A percentile compares a stretch with the other conserved stretches of the same genome.
Evolutionary conservation across 192 early-diverging fungal species (phyloP).

Genomic region (Phlyctochytrium bullatum): DNA sequence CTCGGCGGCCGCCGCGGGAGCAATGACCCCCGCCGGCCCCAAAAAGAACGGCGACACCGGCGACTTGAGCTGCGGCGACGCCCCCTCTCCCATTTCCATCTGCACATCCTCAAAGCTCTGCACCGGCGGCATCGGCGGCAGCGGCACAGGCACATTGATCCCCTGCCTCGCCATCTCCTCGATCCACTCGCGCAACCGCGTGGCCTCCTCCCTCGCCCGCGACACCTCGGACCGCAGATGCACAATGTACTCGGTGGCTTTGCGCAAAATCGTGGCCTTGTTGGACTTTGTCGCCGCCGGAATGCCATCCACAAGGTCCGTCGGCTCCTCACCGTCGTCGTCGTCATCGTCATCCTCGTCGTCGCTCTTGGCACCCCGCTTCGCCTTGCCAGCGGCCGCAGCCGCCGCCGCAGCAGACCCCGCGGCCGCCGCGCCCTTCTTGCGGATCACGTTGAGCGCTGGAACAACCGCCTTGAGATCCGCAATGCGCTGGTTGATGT

Average conservation of each 20-base stretch:
- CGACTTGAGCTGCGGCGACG: neutral
- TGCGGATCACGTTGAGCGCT: constrained; percentile 60
- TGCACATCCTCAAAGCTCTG: neutral
- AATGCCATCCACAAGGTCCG: constrained; percentile 69
- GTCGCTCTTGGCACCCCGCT: constrained; percentile 49
- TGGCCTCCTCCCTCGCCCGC: constrained; percentile 7
- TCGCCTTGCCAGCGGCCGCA: neutral
- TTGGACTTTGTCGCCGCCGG: constrained; percentile 83
- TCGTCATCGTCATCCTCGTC: constrained; percentile 38
- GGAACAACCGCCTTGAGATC: constrained; percentile 86
- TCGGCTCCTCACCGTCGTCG: constrained; percentile 57
- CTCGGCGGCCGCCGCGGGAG: neutral
- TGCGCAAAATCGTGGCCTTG: constrained; percentile 90
- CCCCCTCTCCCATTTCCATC: neutral
- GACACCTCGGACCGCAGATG: constrained; percentile 25
- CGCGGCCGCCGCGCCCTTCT: constrained; percentile 2
- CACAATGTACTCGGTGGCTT: constrained; percentile 88
- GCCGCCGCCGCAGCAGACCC: neutral
- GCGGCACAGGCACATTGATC: neutral
- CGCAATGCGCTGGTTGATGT: constrained; percentile 93
- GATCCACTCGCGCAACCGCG: neutral
- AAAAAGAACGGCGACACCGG: too few relatives aligned
- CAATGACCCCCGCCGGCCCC: neutral
- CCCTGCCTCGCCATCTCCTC: neutral
- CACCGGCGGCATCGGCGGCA: neutral